Conservation (phyloP, 2,329 filamentous ascomycete genomes). For the Ceratocystis destructans region DNA sequence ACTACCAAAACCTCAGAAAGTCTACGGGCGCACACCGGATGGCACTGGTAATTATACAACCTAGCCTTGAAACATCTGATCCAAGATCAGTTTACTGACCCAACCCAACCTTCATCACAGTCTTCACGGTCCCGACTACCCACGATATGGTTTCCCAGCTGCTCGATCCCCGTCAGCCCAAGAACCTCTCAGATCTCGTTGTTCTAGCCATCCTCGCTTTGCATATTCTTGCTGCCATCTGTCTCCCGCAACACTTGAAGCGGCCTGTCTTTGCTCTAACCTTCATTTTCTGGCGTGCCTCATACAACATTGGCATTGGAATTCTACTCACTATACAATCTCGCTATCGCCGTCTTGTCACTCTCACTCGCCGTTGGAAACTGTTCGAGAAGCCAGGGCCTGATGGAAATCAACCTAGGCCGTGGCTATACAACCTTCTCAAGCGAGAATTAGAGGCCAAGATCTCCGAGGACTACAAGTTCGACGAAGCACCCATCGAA, state of each 20-base stretch:
- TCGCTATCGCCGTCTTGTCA: slow-evolving; percentile 68
- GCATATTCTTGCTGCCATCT: slow-evolving; percentile 61
- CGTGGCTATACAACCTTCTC: slow-evolving; percentile 67
- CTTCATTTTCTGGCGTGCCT: slow-evolving; percentile 84
- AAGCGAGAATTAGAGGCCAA: slow-evolving; percentile 89
- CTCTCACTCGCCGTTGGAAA: slow-evolving; percentile 73
- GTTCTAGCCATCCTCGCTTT: slow-evolving; percentile 66
- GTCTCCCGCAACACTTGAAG: slow-evolving; percentile 54
- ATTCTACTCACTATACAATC: slow-evolving; percentile 81
- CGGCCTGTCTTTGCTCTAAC: slow-evolving; percentile 66
- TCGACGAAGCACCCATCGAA: slow-evolving; percentile 85
- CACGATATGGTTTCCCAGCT: slow-evolving; percentile 99
- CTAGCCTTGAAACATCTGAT: not conserved
- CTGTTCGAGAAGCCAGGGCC: slow-evolving; percentile 68
- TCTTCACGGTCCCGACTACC: slow-evolving; percentile 88
- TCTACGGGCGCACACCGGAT: slow-evolving; percentile 79
- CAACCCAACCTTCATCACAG: slow-evolving; percentile 33
- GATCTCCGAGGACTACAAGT: slow-evolving; percentile 83
- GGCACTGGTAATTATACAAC: slow-evolving; percentile 58
- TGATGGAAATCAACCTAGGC: slow-evolving; percentile 68
- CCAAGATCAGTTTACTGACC: not conserved
- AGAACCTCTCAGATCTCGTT: slow-evolving; percentile 75
- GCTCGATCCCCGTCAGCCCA: slow-evolving; percentile 84
- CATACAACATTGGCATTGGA: slow-evolving; percentile 90
- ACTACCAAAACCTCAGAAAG: slow-evolving; percentile 38